phyloP scores from a whole-genome alignment of 1,284 basidiomycete genomes.

The Blastosporella zonata region DNA sequence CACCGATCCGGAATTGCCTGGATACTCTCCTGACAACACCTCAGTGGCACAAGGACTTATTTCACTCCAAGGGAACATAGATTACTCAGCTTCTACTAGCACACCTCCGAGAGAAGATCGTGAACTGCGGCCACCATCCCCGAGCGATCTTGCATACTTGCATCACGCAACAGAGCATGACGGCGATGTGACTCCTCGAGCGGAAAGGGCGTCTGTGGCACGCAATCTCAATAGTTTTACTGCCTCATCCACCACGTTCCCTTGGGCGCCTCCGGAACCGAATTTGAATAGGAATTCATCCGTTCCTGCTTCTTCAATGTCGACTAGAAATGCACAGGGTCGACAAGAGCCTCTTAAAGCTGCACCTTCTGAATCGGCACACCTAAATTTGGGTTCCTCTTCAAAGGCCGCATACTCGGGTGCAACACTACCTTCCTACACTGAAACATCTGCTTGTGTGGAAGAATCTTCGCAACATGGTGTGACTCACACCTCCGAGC shows the following conservation, averaged over 20 bases:
- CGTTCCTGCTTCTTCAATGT: neutral
- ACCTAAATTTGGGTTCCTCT: neutral
- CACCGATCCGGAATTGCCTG: neutral
- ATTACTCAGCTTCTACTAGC: neutral
- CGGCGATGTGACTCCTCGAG: neutral
- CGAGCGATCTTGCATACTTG: neutral
- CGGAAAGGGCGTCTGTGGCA: neutral
- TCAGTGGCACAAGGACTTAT: neutral
- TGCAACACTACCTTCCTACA: slow-evolving; percentile 7
- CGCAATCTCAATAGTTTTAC: neutral
- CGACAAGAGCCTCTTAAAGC: neutral
- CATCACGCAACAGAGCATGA: neutral
- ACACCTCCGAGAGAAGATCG: neutral
- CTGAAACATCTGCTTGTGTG: neutral
- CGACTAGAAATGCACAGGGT: neutral
- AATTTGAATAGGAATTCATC: neutral
- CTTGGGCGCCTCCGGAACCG: neutral
- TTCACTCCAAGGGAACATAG: neutral
- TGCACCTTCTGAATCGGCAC: neutral
- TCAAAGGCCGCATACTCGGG: neutral
- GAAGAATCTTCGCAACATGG: neutral
- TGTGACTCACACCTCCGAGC: neutral
- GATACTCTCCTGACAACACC: neutral
- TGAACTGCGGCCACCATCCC: neutral
- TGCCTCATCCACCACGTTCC: neutral